phyloP scores from a whole-genome alignment of 441 rosid genomes.

The Adansonia rubrostipa region DNA sequence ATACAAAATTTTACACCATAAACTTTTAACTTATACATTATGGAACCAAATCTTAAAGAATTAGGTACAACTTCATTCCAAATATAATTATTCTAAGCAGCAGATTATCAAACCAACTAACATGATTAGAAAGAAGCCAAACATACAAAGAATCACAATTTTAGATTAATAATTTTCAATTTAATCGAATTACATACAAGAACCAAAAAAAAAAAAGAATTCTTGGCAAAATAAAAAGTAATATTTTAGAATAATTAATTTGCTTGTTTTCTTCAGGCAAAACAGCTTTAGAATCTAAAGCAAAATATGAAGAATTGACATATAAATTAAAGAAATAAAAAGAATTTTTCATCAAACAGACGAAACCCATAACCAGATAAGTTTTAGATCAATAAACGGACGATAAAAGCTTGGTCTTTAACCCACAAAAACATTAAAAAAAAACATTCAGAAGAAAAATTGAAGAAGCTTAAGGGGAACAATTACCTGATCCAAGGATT shows the following conservation, averaged over 20 bases:
- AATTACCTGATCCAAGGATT: constrained; percentile 19
- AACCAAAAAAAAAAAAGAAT: neutral
- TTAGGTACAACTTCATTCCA: neutral
- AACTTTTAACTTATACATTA: neutral
- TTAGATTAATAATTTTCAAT: constrained; percentile 8
- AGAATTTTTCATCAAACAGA: neutral
- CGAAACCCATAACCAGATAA: neutral
- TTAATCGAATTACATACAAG: neutral
- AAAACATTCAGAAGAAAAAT: neutral
- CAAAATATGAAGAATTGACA: neutral
- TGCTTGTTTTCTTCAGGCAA: neutral
- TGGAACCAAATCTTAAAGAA: neutral
- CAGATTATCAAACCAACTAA: neutral
- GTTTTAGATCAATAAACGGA: neutral
- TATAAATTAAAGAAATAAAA: neutral
- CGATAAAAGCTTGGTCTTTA: neutral
- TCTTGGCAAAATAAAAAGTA: neutral
- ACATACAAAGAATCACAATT: neutral
- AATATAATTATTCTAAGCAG: neutral
- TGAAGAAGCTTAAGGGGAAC: neutral
- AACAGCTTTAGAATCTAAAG: neutral
- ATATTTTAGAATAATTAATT: neutral
- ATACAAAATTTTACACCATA: neutral
- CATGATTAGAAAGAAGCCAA: neutral
- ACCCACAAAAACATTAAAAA: neutral